Evolutionary conservation across 2,329 filamentous ascomycete species (phyloP).

Genomic region (Claviceps quebecensis): DNA sequence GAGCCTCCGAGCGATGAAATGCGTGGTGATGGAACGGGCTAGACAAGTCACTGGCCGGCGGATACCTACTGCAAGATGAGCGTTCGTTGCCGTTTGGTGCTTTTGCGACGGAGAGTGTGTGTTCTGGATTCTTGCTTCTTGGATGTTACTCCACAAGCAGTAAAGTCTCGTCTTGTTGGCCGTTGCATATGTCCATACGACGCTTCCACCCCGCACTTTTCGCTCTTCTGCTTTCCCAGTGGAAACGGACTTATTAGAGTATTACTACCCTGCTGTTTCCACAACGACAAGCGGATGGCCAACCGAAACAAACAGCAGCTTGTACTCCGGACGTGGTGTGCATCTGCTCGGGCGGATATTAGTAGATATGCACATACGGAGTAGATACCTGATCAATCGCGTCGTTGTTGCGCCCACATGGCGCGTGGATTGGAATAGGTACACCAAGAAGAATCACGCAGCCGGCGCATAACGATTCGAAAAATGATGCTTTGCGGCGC

Average conservation of each 20-base stretch:
- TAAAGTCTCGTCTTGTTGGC: neutral
- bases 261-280: neutral
- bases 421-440: neutral
- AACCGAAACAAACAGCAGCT: neutral
- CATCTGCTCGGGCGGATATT: too few relatives aligned
- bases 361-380: too few relatives aligned
- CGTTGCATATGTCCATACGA: neutral
- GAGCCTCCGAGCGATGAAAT: neutral
- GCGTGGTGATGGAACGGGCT: neutral
- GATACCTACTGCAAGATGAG: neutral
- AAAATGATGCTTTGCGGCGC: neutral
- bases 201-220: neutral
- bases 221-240: neutral
- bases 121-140: neutral
- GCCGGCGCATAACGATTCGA: slow-evolving; percentile 1
- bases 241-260: neutral
- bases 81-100: too few relatives aligned
- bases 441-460: neutral
- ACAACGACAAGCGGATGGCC: neutral
- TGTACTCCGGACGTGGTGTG: neutral
- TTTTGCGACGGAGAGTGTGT: neutral
- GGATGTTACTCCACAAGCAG: neutral
- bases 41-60: neutral
- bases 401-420: neutral
- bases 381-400: neutral